These are phyloP conservation scores for Trametes coccinea DNA, from an alignment of 768 basidiomycete genomes.

Conservation along the genomic window DNA sequence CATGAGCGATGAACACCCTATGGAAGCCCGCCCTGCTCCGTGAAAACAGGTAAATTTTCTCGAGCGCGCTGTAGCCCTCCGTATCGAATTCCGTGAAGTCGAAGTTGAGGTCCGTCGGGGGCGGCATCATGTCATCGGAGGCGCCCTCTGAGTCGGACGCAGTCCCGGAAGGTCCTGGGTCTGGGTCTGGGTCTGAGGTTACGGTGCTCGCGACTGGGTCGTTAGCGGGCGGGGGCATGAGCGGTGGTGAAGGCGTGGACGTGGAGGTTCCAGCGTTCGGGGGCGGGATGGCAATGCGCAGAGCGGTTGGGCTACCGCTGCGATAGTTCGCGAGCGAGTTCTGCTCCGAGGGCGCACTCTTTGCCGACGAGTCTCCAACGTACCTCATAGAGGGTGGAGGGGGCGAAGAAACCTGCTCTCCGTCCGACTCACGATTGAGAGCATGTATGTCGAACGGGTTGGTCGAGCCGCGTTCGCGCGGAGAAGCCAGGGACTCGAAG, in stretches of 20 bases:
- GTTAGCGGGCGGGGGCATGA: constrained; percentile 8
- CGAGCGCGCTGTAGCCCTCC: constrained; percentile 79
- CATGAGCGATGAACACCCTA: constrained; percentile 82
- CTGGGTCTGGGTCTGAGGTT: constrained; percentile 6
- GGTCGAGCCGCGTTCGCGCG: constrained; percentile 5
- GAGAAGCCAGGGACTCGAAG: constrained; percentile 14
- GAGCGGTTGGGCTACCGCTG: constrained; percentile 16
- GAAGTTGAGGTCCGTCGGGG: constrained; percentile 24
- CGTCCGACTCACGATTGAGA: constrained; percentile 3
- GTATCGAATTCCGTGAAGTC: constrained; percentile 62
- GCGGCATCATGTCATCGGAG: constrained; percentile 9
- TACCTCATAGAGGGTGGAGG: constrained; percentile 18
- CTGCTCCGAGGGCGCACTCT: constrained; percentile 15
- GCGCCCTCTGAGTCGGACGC: constrained; percentile 5
- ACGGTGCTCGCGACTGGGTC: constrained; percentile 16
- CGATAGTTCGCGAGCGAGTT: constrained; percentile 12
- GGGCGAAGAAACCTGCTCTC: constrained; percentile 8
- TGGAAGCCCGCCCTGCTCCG: constrained; percentile 70
- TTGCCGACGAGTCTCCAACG: constrained; percentile 14
- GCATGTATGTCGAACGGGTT: constrained; percentile 10
- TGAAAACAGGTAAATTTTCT: constrained; percentile 90
- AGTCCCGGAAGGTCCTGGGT: constrained; percentile 1
- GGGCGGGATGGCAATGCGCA: constrained; percentile 26
- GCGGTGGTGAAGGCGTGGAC: constrained; percentile 24
- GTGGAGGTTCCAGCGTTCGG: constrained; percentile 25